Base-by-base conservation (phyloP, 805 yeast species). In the Geotrichum ghanense region DNA sequence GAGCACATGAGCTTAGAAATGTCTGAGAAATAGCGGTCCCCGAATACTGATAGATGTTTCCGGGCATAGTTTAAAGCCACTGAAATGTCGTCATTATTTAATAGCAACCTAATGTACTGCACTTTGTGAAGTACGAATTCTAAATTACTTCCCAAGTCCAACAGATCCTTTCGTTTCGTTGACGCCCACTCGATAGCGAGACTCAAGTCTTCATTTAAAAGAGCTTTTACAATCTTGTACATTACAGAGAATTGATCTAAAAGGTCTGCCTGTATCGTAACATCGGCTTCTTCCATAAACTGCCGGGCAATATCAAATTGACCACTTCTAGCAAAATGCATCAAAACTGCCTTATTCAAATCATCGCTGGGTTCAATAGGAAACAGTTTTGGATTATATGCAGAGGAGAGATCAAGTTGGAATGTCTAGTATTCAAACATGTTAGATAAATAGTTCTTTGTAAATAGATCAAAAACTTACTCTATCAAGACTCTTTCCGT, bases 181-280 rank as follows among this genome's bases (percentile, higher is more conserved):
- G 49, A 49, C 1, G 68, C 67, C 84, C 84, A 79, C 2, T 59
- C 60, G 23, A 74, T 68, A 12, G 83, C 81, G 4, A 71, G 66
- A 3, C 53, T 56, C 22, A 73, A 55, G 45, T 75, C 60, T 2
- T 66, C 62, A 2, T 57, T 45, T 22, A 59, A 59, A 20, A 73
- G 53, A 31, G 65, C 66, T 17, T 58, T 54, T 17, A 73, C 55
- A 2, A 76, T 73, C 12, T 59, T 60, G 22, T 71, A 69, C 70
- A 78, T 61, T 20, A 63, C 56, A 3, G 61, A 56, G 48, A 76
- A 73, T 21, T 66, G 65, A 1, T 51, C 47, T 2, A 73, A 55
- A 4, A 66, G 51, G 22, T 55, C 57, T 4, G 58, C 44, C 58
- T 70, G 43, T 50, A 59, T 44, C 58, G 59, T 45, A 63, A 56